phyloP scores from a whole-genome alignment of 1,139 yeast genomes.

The Saccharomyces hybrid region DNA sequence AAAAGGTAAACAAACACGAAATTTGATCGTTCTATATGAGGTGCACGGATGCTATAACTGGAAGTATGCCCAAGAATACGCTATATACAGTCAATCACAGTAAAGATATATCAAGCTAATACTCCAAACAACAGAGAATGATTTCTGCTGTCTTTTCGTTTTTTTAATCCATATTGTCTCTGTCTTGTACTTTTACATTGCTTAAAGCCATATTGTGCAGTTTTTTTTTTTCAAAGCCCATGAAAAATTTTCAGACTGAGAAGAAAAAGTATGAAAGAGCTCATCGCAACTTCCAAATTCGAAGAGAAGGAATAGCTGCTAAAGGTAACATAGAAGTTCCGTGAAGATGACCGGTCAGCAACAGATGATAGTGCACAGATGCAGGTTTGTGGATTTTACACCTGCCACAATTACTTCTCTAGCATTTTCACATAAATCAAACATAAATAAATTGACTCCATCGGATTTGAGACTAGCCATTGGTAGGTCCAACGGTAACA shows the following conservation, averaged over 20 bases:
- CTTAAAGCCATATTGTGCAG: neutral
- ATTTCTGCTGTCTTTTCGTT: too few species aligned
- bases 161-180: neutral
- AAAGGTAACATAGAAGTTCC: neutral
- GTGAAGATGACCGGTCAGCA: neutral
- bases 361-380: slow-evolving; percentile 52
- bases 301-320: neutral
- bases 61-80: neutral
- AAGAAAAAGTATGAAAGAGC: neutral
- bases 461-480: slow-evolving; percentile 71
- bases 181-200: neutral
- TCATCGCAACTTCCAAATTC: neutral
- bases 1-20: neutral
- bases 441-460: slow-evolving; percentile 43
- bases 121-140: neutral
- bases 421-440: slow-evolving; percentile 66
- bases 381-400: slow-evolving; percentile 83
- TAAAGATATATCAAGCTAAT: neutral
- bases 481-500: slow-evolving; percentile 90
- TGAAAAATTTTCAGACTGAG: slow-evolving; percentile 1
- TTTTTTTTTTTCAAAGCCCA: neutral
- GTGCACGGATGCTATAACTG: neutral
- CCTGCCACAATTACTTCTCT: slow-evolving; percentile 81
- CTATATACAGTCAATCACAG: neutral
- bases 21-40: neutral